These are phyloP conservation scores for Stachybotrys chartarum DNA, from an alignment of 2,329 filamentous ascomycete genomes.

Conservation along the genomic window DNA sequence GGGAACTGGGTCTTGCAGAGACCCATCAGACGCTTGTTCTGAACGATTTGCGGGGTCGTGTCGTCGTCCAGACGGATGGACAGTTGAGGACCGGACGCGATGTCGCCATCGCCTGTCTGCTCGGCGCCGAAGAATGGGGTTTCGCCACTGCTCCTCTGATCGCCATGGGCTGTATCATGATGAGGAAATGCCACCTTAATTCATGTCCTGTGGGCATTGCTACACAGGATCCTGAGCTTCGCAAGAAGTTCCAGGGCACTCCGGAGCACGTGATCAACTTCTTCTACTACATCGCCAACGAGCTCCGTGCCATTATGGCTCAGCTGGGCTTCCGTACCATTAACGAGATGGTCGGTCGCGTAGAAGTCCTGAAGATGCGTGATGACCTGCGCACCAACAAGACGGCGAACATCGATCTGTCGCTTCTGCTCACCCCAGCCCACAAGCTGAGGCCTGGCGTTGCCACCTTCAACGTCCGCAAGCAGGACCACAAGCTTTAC, in stretches of 20 bases:
- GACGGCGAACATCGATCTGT: constrained; percentile 88
- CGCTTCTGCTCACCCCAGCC: constrained; percentile 88
- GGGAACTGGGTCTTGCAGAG: constrained; percentile 94
- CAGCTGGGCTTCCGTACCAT: constrained; percentile 90
- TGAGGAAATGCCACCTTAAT: constrained; percentile 72
- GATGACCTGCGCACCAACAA: constrained; percentile 84
- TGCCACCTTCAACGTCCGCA: constrained; percentile 94
- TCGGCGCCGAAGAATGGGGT: constrained; percentile 97
- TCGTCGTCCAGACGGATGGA: constrained; percentile 93
- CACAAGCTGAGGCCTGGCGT: constrained; percentile 91
- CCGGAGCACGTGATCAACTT: constrained; percentile 98
- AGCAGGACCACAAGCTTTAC: constrained; percentile 93
- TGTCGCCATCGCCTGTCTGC: constrained; percentile 86
- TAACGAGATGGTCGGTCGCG: constrained; percentile 96
- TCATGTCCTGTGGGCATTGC: constrained; percentile 90
- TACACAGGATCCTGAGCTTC: constrained; percentile 87
- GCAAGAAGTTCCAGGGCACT: constrained; percentile 88
- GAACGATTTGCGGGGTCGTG: constrained; percentile 91
- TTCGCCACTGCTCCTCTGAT: constrained; percentile 93
- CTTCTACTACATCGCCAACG: constrained; percentile 96
- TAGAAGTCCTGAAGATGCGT: constrained; percentile 76
- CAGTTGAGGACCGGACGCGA: constrained; percentile 89
- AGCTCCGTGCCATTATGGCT: constrained; percentile 94
- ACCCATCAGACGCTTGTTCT: constrained; percentile 94
- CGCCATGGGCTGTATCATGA: constrained; percentile 95